Percentiles rank a stretch among this genome's conserved stretches.
Conservation (phyloP, 2,329 filamentous ascomycete species). For the Aspergillus brasiliensis region DNA sequence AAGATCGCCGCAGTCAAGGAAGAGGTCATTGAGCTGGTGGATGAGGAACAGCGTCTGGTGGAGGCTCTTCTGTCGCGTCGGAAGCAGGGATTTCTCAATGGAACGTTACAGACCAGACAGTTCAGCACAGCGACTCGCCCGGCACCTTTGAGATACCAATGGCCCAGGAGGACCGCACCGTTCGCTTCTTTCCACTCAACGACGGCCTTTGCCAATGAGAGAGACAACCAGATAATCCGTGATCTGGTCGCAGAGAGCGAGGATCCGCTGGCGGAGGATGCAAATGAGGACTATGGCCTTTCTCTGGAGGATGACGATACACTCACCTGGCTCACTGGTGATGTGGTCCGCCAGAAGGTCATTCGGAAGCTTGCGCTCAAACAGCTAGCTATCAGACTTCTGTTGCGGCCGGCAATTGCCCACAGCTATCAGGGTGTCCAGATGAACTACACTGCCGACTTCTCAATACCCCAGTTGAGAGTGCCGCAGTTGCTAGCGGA, state of each 20-base stretch:
- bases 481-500: slow-evolving; percentile 36
- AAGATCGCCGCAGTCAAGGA: slow-evolving; percentile 47
- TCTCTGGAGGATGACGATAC: slow-evolving; percentile 23
- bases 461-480: slow-evolving; percentile 31
- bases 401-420: slow-evolving; percentile 43
- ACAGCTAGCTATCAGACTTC: slow-evolving; percentile 42
- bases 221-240: slow-evolving; percentile 1
- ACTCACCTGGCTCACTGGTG: slow-evolving; percentile 32
- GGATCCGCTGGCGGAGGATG: slow-evolving; percentile 12
- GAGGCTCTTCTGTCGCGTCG: slow-evolving; percentile 32
- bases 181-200: slow-evolving; percentile 9
- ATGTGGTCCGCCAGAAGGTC: slow-evolving; percentile 37
- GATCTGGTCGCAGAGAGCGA: slow-evolving; percentile 10
- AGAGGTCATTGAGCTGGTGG: slow-evolving; percentile 42
- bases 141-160: slow-evolving; percentile 14
- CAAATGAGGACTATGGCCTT: slow-evolving; percentile 22
- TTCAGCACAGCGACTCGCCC: slow-evolving; percentile 28
- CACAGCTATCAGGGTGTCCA: slow-evolving; percentile 40
- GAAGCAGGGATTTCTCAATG: slow-evolving; percentile 20
- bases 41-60: slow-evolving; percentile 42
- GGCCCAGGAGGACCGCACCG: slow-evolving; percentile 4
- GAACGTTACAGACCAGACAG: slow-evolving; percentile 26
- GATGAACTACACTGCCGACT: slow-evolving; percentile 35
- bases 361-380: slow-evolving; percentile 43
- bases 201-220: neutral